These are phyloP conservation scores for Backusella macrospora DNA, from an alignment of 192 early-diverging fungal genomes.

Conservation along the genomic window DNA sequence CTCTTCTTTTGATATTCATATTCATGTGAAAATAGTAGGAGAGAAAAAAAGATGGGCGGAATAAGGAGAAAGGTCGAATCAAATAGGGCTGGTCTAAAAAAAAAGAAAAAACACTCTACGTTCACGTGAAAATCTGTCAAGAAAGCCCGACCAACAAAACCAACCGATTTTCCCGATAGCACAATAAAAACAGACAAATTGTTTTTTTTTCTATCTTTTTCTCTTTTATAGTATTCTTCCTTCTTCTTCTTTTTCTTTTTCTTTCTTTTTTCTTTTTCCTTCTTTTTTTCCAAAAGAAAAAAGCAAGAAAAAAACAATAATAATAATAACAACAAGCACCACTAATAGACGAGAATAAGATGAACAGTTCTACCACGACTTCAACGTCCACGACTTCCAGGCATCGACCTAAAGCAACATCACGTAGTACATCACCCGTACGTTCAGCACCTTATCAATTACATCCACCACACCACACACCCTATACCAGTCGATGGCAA, in stretches of 20 bases:
- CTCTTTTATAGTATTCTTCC: background rate
- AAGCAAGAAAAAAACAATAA: background rate
- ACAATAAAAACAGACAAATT: conserved; percentile 7
- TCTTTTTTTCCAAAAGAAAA: conserved; percentile 1
- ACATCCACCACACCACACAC: conserved; percentile 4
- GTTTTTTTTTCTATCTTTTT: background rate
- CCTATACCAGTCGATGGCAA: conserved; percentile 49
- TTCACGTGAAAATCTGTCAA: conserved; percentile 17
- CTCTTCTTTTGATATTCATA: background rate
- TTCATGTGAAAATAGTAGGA: conserved; percentile 10
- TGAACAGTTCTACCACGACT: too few relatives aligned
- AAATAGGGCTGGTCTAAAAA: background rate
- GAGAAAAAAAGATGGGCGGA: background rate
- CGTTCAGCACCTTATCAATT: conserved; percentile 28
- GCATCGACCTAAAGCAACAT: conserved; percentile 10
- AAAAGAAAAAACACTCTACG: background rate
- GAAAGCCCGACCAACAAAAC: background rate
- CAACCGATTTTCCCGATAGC: conserved; percentile 13
- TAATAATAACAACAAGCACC: background rate
- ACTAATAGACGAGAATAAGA: too few relatives aligned
- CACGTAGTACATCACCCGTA: conserved; percentile 25
- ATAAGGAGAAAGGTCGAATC: conserved; percentile 12
- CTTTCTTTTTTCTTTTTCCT: background rate
- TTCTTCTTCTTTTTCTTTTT: background rate
- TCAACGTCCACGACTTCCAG: background rate